phyloP scores from a whole-genome alignment of 345 rosid species.

The Citrus medica region DNA sequence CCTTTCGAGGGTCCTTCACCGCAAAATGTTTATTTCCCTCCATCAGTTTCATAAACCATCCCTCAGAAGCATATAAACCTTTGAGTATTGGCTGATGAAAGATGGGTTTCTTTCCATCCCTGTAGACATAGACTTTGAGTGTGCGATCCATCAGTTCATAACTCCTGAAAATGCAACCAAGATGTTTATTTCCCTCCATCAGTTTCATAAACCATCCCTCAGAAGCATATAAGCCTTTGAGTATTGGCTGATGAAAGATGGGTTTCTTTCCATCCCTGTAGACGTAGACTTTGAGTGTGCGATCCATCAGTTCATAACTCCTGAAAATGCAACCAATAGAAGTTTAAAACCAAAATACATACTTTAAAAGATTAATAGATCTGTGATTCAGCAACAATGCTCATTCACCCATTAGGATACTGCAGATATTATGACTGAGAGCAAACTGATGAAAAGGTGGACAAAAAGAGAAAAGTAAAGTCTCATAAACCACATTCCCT shows the following conservation, averaged over 20 bases:
- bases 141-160: constrained; percentile 85
- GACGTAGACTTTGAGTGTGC: constrained; percentile 63
- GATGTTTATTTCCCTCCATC: constrained; percentile 70
- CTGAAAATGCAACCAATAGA: constrained; percentile 38
- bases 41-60: constrained; percentile 99
- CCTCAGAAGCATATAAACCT: constrained; percentile 97
- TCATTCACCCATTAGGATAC: neutral
- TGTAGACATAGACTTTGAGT: constrained; percentile 75
- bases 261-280: constrained; percentile 89
- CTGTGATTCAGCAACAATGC: neutral
- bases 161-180: constrained; percentile 62
- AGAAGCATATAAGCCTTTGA: constrained; percentile 94
- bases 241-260: constrained; percentile 79
- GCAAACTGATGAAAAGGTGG: neutral
- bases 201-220: constrained; percentile 99
- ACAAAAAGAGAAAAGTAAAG: neutral
- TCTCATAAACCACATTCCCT: neutral
- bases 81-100: constrained; percentile 87
- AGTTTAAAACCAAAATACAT: constrained; percentile 13
- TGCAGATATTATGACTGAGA: neutral
- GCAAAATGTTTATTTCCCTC: constrained; percentile 64
- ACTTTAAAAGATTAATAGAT: neutral
- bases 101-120: constrained; percentile 82
- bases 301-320: constrained; percentile 97
- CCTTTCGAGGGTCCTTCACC: constrained; percentile 80